Percentiles rank a stretch among this genome's conserved stretches.
Evolutionary conservation across 1,139 yeast genomes (phyloP).

Genomic region (Candida buenavistaensis): DNA sequence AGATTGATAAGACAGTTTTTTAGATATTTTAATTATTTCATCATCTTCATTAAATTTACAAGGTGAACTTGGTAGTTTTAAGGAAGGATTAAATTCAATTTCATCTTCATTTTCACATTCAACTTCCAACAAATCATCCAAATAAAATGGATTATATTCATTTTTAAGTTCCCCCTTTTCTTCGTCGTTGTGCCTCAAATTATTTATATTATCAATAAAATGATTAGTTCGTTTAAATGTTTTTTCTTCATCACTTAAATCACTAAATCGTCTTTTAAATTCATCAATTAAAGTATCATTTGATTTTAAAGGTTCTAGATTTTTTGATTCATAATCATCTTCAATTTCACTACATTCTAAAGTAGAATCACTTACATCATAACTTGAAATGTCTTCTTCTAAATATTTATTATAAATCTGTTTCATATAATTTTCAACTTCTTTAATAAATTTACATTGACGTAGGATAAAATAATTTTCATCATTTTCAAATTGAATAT

Average conservation of each 20-base stretch:
- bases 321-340: slow-evolving; percentile 5
- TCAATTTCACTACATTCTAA: slow-evolving; percentile 14
- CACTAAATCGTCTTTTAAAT: slow-evolving; percentile 10
- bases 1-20: slow-evolving; percentile 17
- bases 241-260: slow-evolving; percentile 11
- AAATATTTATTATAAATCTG: slow-evolving; percentile 3
- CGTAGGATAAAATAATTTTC: slow-evolving; percentile 34
- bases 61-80: slow-evolving; percentile 9
- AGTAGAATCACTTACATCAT: slow-evolving; percentile 15
- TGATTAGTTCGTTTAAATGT: slow-evolving; percentile 3
- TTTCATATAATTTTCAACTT: slow-evolving; percentile 30
- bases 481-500: slow-evolving; percentile 31
- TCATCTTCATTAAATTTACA: slow-evolving; percentile 9
- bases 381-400: neutral
- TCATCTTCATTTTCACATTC: slow-evolving; percentile 9
- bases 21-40: slow-evolving; percentile 7
- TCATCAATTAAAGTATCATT: slow-evolving; percentile 15
- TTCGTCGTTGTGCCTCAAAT: slow-evolving; percentile 36
- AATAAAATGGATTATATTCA: slow-evolving; percentile 4
- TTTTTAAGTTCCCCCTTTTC: slow-evolving; percentile 1
- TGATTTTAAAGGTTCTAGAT: slow-evolving; percentile 12
- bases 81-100: slow-evolving; percentile 6
- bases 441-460: slow-evolving; percentile 24
- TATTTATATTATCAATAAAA: slow-evolving; percentile 24
- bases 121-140: slow-evolving; percentile 13